These are phyloP conservation scores for Pilaira anomala DNA, from an alignment of 192 early-diverging fungal species.

Conservation along the genomic window DNA sequence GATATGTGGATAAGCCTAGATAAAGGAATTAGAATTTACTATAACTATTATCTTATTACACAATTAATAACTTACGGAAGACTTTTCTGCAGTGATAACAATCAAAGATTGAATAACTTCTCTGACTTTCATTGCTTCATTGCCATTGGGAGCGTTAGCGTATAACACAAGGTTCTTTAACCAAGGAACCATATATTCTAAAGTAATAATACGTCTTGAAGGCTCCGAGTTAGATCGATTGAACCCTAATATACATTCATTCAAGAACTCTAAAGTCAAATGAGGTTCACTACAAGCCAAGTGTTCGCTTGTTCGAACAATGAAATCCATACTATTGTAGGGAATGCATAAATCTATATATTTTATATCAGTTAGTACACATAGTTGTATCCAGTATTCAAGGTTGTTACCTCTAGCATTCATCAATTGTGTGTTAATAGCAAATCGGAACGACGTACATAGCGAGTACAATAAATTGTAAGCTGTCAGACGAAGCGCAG, in stretches of 20 bases:
- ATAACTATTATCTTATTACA: conserved; percentile 50
- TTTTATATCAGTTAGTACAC: not conserved
- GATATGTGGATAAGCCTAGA: conserved; percentile 70
- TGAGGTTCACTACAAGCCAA: conserved; percentile 69
- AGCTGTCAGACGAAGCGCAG: conserved; percentile 71
- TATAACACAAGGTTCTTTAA: conserved; percentile 67
- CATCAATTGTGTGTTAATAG: conserved; percentile 70
- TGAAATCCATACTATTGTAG: conserved; percentile 75
- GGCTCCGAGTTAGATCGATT: conserved; percentile 57
- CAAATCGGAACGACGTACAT: conserved; percentile 72
- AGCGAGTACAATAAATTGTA: conserved; percentile 89
- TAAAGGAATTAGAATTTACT: not conserved
- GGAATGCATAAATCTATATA: conserved; percentile 80
- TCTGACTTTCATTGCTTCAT: conserved; percentile 54
- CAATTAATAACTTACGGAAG: conserved; percentile 39
- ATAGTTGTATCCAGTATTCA: not conserved
- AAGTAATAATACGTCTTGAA: conserved; percentile 67
- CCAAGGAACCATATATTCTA: conserved; percentile 91
- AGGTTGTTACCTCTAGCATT: conserved; percentile 51
- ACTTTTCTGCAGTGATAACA: conserved; percentile 65
- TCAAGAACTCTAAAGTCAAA: conserved; percentile 85
- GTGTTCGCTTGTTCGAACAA: conserved; percentile 68
- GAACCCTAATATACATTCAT: conserved; percentile 78
- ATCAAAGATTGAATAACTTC: conserved; percentile 74
- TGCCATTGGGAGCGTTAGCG: conserved; percentile 28